phyloP scores from a whole-genome alignment of 192 early-diverging fungal genomes.

The Endogone sp. region DNA sequence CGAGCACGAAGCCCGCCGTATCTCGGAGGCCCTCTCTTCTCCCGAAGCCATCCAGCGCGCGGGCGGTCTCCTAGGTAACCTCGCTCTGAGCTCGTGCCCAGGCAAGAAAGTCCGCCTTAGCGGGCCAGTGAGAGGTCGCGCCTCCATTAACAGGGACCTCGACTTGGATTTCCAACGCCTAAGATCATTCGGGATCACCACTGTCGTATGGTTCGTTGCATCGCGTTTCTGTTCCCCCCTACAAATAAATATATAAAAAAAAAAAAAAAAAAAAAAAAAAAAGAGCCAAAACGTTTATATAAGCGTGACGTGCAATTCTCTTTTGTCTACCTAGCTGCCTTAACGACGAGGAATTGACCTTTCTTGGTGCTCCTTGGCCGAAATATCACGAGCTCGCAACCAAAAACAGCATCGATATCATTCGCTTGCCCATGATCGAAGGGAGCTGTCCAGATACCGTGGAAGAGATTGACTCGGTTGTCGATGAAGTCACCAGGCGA shows the following conservation, averaged over 20 bases:
- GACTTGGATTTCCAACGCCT: conserved; percentile 69
- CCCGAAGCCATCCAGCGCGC: no score
- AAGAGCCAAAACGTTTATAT: no score
- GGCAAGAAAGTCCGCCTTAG: conserved; percentile 76
- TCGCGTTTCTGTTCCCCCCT: neutral
- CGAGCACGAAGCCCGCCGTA: no score
- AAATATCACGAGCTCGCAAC: conserved; percentile 52
- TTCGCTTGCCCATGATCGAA: conserved; percentile 68
- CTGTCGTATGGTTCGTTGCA: conserved; percentile 57
- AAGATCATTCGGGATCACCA: conserved; percentile 46
- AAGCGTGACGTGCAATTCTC: neutral
- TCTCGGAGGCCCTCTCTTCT: no score
- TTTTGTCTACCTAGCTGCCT: conserved; percentile 50
- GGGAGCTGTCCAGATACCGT: conserved; percentile 58
- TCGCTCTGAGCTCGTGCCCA: conserved; percentile 67
- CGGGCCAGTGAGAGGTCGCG: conserved; percentile 66
- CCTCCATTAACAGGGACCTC: conserved; percentile 66
- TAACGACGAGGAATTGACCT: conserved; percentile 59
- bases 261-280: neutral
- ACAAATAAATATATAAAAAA: no score
- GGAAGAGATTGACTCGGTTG: conserved; percentile 48
- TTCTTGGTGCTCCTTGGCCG: conserved; percentile 60
- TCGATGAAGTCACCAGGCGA: conserved; percentile 44
- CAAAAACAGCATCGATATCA: conserved; percentile 48
- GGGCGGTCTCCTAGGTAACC: conserved; percentile 41